Conservation (phyloP, 805 yeast genomes). For the Dipodascus geniculatus region DNA sequence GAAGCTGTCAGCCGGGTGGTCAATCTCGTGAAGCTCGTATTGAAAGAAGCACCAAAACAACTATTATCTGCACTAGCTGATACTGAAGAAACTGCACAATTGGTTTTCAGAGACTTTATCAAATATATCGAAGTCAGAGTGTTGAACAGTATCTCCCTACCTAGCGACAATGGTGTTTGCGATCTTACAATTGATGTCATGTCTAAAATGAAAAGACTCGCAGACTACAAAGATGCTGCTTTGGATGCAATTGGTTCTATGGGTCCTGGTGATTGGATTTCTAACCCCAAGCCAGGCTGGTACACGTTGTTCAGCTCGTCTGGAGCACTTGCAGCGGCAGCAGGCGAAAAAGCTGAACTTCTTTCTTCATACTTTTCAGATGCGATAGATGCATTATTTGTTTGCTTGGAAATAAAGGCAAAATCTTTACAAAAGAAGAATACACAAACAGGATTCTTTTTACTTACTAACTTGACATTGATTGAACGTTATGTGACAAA, state of each 20-base stretch:
- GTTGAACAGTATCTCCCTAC: constrained; percentile 33
- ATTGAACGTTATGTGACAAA: constrained; percentile 64
- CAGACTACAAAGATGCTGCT: constrained; percentile 49
- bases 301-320: constrained; percentile 37
- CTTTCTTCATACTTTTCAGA: constrained; percentile 65
- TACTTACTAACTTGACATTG: constrained; percentile 58
- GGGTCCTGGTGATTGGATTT: constrained; percentile 59
- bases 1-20: constrained; percentile 33
- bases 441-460: constrained; percentile 49
- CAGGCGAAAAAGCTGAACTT: constrained; percentile 35
- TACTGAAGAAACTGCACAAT: constrained; percentile 16
- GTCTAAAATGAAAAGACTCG: constrained; percentile 51
- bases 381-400: constrained; percentile 59
- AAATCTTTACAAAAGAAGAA: constrained; percentile 25
- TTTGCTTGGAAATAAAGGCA: constrained; percentile 51
- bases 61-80: constrained; percentile 14
- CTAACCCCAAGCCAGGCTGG: constrained; percentile 45
- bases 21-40: constrained; percentile 13
- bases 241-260: constrained; percentile 37
- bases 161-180: constrained; percentile 59
- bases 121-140: constrained; percentile 43
- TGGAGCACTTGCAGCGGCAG: constrained; percentile 27
- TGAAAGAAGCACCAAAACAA: constrained; percentile 20
- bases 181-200: constrained; percentile 64
- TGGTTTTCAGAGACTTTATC: constrained; percentile 45